These are phyloP conservation scores for Lipomyces sp. DNA, from an alignment of 805 yeast species.

Conservation along the genomic window DNA sequence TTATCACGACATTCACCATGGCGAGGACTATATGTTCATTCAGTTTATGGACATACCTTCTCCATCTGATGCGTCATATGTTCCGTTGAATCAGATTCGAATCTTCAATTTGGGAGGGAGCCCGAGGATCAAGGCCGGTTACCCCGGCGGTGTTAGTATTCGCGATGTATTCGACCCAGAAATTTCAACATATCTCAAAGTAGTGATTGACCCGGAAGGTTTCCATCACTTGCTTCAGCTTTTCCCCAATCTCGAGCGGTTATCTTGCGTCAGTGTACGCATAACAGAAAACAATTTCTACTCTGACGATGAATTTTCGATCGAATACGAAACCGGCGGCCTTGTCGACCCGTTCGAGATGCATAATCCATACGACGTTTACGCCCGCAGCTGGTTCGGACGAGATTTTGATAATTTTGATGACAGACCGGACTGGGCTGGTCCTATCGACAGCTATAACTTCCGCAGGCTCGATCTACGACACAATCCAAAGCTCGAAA, in stretches of 20 bases:
- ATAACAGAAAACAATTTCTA: not conserved
- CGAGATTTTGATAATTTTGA: not conserved
- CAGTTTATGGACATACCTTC: not conserved
- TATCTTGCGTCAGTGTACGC: slow-evolving; percentile 1
- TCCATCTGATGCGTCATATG: not conserved
- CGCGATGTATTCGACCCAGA: slow-evolving; percentile 3
- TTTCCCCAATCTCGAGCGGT: not conserved
- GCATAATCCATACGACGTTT: not conserved
- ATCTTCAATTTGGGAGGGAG: not conserved
- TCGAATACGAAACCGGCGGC: not conserved
- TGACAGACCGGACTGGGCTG: not conserved
- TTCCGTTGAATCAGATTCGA: not conserved
- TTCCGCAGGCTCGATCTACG: slow-evolving; percentile 3
- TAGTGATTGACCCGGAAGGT: not conserved
- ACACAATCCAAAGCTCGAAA: not conserved
- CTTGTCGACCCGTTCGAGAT: not conserved
- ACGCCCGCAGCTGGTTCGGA: slow-evolving; percentile 1
- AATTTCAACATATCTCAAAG: not conserved
- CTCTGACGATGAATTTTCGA: slow-evolving; percentile 1
- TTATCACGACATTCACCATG: slow-evolving; percentile 7
- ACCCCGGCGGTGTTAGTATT: not conserved
- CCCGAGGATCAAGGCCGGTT: not conserved
- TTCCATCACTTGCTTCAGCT: slow-evolving; percentile 1
- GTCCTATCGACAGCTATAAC: not conserved
- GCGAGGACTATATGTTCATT: slow-evolving; percentile 3